Evolutionary conservation across 2,329 filamentous ascomycete species (phyloP), one percentile per base, ranked within the genome.

Genomic region (Ceratocystis cubensis): DNA sequence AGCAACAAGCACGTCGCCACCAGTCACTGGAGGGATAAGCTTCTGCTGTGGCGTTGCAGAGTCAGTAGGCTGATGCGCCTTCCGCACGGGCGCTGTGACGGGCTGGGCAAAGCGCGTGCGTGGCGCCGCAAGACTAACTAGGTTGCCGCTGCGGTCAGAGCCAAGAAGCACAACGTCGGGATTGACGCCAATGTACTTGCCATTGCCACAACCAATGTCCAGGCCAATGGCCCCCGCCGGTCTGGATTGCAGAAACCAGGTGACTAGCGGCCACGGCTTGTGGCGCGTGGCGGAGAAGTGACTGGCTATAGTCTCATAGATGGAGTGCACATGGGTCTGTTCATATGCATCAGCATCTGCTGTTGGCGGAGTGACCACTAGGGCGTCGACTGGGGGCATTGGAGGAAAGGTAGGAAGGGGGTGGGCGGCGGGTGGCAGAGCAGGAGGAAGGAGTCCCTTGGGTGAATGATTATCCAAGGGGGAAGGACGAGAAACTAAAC

Each of bases 131-230:
- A 95, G 91, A 61, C 87, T 89, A 61, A 84, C 91, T 67, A 96
- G 74, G 66, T 77, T 77, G 20, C 76, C 78, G 70, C 82, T 92
- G 79, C 91, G 84, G 78, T 97, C 94, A 66, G 88, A 93, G 67
- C 86, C 93, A 68, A 97, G 75, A 65, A 96, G 87, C 77, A 89
- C 91, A 62, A 96, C 77, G 71, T 84, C 77, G 25, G 80, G 81
- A 76, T 95, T 95, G 67, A 96, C 88, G 68, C 82, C 79, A 69
- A 97, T 79, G 75, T 97, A 96, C 80, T 97, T 97, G 71, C 94
- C 94, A 77, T 99, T 99, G 68, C 94, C 94, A 76, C 94, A 97
- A 69, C 94, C 94, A 66, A 97, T 81, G 76, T 99, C 94, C 41
- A 96, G 81, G 8, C 94, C 94, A 66, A 97, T 77, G 63, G 89